These are phyloP conservation scores for Trichosporon asahii DNA, from an alignment of 1,284 basidiomycete genomes.

Conservation along the genomic window DNA sequence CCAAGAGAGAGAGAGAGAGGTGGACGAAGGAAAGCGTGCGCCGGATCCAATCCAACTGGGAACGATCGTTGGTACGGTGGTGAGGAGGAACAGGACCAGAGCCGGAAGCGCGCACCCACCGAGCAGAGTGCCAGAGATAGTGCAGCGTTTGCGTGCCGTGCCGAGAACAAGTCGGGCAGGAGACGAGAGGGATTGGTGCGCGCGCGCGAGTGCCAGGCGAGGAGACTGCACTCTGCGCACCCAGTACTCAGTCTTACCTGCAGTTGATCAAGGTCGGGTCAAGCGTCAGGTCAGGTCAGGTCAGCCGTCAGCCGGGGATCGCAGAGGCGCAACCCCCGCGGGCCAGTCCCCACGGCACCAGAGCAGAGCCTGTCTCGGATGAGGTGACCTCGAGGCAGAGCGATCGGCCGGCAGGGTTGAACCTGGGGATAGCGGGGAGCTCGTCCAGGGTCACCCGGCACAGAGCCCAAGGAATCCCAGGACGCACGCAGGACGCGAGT, in stretches of 20 bases:
- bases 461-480: background rate
- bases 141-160: background rate
- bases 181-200: background rate
- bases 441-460: background rate
- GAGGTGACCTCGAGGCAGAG: constrained; percentile 6
- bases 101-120: constrained; percentile 5
- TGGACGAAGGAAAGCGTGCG: background rate
- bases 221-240: background rate
- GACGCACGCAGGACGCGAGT: background rate
- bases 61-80: constrained; percentile 7
- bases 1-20: background rate
- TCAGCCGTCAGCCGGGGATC: background rate
- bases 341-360: background rate
- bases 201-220: background rate
- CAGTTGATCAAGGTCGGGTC: constrained; percentile 6
- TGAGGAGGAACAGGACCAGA: background rate
- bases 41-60: background rate
- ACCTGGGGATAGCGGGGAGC: constrained; percentile 4
- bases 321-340: background rate
- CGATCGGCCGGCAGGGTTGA: constrained; percentile 8
- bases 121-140: background rate
- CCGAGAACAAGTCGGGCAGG: background rate
- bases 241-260: background rate
- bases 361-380: constrained; percentile 9
- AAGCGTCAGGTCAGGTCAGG: constrained; percentile 2